Conservation (phyloP, 345 rosid species). For the Hypericum androsaemum region DNA sequence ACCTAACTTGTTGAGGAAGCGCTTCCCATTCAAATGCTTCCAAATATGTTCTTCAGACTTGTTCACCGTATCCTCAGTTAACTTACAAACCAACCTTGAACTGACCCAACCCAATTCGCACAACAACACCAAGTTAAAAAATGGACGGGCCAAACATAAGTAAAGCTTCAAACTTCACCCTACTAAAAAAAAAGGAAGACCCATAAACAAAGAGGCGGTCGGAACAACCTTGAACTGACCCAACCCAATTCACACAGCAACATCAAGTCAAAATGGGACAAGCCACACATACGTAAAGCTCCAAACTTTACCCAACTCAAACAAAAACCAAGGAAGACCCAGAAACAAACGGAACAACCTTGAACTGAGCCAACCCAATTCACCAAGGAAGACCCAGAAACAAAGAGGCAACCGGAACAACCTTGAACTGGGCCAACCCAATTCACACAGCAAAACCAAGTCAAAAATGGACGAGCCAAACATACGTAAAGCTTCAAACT, state of each 20-base stretch:
- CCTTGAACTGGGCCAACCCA: neutral
- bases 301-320: no score
- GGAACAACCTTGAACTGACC: no score
- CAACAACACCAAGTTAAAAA: constrained; percentile 1
- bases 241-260: no score
- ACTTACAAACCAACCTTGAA: constrained; percentile 71
- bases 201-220: no score
- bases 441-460: no score
- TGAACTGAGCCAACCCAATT: constrained; percentile 35
- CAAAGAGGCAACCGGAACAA: no score
- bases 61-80: constrained; percentile 78
- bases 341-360: constrained; percentile 64
- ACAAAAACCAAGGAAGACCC: no score
- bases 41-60: constrained; percentile 85
- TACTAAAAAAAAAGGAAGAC: neutral
- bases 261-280: no score
- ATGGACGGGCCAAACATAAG: neutral
- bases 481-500: no score
- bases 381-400: neutral
- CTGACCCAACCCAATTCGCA: constrained; percentile 28
- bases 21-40: constrained; percentile 77
- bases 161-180: neutral
- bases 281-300: no score
- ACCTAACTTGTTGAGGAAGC: constrained; percentile 85
- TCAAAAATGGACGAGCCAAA: no score